phyloP scores from a whole-genome alignment of 306 rosid species.

The Cyamopsis tetragonoloba region DNA sequence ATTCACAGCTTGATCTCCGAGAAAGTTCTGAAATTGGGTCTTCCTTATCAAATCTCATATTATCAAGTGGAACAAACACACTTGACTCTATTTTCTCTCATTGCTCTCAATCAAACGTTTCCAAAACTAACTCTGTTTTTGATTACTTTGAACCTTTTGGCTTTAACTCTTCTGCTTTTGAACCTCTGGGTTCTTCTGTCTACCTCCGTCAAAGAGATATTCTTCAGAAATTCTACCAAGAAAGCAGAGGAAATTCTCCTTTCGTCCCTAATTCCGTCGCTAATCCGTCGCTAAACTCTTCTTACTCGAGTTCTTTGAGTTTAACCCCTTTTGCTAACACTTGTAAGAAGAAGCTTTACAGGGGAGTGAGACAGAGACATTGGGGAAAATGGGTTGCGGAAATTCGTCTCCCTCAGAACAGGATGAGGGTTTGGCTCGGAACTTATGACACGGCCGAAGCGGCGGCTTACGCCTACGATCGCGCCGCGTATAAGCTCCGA shows the following conservation, averaged over 20 bases:
- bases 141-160: slow-evolving; percentile 40
- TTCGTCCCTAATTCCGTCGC: neutral
- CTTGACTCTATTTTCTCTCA: slow-evolving; percentile 83
- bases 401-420: slow-evolving; percentile 91
- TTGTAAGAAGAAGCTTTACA: slow-evolving; percentile 68
- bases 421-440: slow-evolving; percentile 97
- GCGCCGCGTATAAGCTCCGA: slow-evolving; percentile 93
- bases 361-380: slow-evolving; percentile 98
- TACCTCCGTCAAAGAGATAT: slow-evolving; percentile 78
- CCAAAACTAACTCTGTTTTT: slow-evolving; percentile 13
- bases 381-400: slow-evolving; percentile 99
- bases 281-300: slow-evolving; percentile 17
- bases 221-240: slow-evolving; percentile 59
- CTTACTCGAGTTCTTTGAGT: neutral
- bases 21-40: slow-evolving; percentile 44
- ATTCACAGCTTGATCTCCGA: slow-evolving; percentile 15
- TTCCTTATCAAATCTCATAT: slow-evolving; percentile 57
- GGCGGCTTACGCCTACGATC: slow-evolving; percentile 92
- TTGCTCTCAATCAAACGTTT: slow-evolving; percentile 20
- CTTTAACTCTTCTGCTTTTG: slow-evolving; percentile 43
- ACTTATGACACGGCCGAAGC: slow-evolving; percentile 92
- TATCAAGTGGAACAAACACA: slow-evolving; percentile 64
- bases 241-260: slow-evolving; percentile 28
- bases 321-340: slow-evolving; percentile 22
- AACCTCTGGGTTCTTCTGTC: slow-evolving; percentile 71